A percentile compares a stretch with the other conserved stretches of the same genome.
Conservation (phyloP, 2,329 filamentous ascomycete species). For the Colletotrichum musae region DNA sequence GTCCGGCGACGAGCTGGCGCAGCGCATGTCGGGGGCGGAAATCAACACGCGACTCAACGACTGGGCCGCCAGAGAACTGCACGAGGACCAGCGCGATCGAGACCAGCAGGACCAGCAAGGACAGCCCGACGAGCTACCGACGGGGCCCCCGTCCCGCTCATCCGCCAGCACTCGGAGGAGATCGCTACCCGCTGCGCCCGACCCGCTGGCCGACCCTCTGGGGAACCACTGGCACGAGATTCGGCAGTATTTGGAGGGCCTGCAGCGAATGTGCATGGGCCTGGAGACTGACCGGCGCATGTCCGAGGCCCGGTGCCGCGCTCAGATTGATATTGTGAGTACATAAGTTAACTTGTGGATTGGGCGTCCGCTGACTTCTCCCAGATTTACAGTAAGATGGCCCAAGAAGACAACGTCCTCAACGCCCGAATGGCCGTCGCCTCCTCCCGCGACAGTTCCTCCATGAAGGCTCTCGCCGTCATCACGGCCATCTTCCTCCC, state of each 20-base stretch:
- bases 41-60: conserved; percentile 38
- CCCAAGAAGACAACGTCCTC: conserved; percentile 63
- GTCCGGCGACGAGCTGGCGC: conserved; percentile 59
- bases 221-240: conserved; percentile 62
- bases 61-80: neutral
- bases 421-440: conserved; percentile 58
- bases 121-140: conserved; percentile 36
- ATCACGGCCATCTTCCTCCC: conserved; percentile 65
- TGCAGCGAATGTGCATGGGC: conserved; percentile 59
- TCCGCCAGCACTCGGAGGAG: conserved; percentile 28
- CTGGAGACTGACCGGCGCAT: conserved; percentile 62
- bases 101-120: conserved; percentile 34
- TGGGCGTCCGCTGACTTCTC: too few relatives aligned
- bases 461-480: conserved; percentile 63
- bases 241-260: conserved; percentile 60
- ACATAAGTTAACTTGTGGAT: too few relatives aligned
- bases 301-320: conserved; percentile 61
- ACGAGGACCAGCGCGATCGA: conserved; percentile 11
- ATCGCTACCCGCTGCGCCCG: conserved; percentile 27
- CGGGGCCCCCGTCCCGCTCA: conserved; percentile 29
- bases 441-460: conserved; percentile 59
- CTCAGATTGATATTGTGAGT: conserved; percentile 62
- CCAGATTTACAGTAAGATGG: conserved; percentile 64
- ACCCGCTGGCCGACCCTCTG: conserved; percentile 43
- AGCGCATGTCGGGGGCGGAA: conserved; percentile 44